These are phyloP conservation scores for Arxiozyma slooffiae DNA, from an alignment of 1,139 yeast genomes.

Conservation along the genomic window DNA sequence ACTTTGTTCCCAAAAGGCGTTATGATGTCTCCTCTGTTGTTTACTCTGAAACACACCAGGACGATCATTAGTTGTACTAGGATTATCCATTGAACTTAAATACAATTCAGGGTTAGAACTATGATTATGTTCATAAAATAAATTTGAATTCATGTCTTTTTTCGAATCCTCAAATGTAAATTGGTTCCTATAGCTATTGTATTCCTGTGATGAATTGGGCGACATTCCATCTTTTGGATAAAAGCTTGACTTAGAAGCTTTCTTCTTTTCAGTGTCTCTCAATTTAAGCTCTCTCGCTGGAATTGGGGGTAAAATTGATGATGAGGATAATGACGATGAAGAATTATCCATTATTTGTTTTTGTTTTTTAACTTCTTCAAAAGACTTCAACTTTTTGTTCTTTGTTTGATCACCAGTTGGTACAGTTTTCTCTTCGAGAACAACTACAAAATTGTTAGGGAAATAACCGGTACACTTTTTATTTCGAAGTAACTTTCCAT, in stretches of 20 bases:
- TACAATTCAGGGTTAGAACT: slow-evolving; percentile 7
- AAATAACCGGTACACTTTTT: slow-evolving; percentile 68
- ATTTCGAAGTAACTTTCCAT: slow-evolving; percentile 70
- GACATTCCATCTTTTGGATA: neutral
- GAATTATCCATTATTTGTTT: neutral
- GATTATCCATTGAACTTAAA: neutral
- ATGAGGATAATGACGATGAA: neutral
- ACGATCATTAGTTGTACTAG: neutral
- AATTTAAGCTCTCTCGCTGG: slow-evolving; percentile 3
- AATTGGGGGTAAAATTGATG: slow-evolving; percentile 1
- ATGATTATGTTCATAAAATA: slow-evolving; percentile 5
- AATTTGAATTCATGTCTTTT: neutral
- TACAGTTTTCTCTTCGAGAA: neutral
- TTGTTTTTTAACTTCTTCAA: slow-evolving; percentile 4
- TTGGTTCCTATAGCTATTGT: neutral
- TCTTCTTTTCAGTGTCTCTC: neutral
- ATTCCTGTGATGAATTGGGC: neutral
- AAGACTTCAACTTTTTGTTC: neutral
- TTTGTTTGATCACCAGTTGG: neutral
- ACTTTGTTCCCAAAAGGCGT: neutral
- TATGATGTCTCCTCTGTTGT: neutral
- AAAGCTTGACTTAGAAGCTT: neutral
- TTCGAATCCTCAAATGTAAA: neutral
- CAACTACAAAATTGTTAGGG: slow-evolving; percentile 78
- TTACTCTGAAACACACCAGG: neutral